Evolutionary conservation across 2,329 filamentous ascomycete genomes (phyloP), one percentile per base, ranked within the genome.

Genomic region (Xylaria sp.): DNA sequence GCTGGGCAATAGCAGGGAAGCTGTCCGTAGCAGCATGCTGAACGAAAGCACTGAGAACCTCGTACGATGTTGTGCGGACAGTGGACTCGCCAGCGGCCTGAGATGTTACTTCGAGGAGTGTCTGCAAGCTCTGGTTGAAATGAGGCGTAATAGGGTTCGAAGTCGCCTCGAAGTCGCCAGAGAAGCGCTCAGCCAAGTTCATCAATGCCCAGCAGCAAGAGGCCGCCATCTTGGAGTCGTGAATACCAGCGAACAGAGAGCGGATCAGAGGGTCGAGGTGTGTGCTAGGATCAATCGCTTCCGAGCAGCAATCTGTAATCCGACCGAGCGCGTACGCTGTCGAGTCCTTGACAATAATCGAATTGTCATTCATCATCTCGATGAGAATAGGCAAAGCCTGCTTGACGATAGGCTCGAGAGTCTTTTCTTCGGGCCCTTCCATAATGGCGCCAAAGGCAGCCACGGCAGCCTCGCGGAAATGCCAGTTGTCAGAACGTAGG

Each of bases 121-220:
- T 91, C 70, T 86, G 86, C 61, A 97, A 88, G 72, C 92, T 96
- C 70, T 92, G 85, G 76, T 96, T 89, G 79, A 99, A 99, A 78
- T 97, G 91, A 63, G 88, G 86, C 1, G 92, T 96, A 54, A 99
- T 81, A 49, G 91, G 83, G 78, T 97, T 99, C 69, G 88, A 80
- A 48, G 80, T 69, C 62, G 87, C 88, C 54, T 90, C 91, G 58
- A 87, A 83, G 58, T 97, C 92, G 59, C 92, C 91, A 35, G 92
- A 90, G 73, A 97, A 99, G 63, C 92, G 89, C 73, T 99, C 94
- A 9, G 94, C 93, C 72, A 99, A 79, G 77, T 97, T 99, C 91
- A 99, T 97, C 67, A 99, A 79, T 37, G 94, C 92, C 94, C 95
- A 97, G 79, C 94, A 99, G 85, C 94, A 97, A 35, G 94, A 99